Percentiles rank a stretch among this genome's conserved stretches.
These are phyloP conservation scores for Pluteus cervinus DNA, from an alignment of 768 basidiomycete species.

Conservation along the genomic window DNA sequence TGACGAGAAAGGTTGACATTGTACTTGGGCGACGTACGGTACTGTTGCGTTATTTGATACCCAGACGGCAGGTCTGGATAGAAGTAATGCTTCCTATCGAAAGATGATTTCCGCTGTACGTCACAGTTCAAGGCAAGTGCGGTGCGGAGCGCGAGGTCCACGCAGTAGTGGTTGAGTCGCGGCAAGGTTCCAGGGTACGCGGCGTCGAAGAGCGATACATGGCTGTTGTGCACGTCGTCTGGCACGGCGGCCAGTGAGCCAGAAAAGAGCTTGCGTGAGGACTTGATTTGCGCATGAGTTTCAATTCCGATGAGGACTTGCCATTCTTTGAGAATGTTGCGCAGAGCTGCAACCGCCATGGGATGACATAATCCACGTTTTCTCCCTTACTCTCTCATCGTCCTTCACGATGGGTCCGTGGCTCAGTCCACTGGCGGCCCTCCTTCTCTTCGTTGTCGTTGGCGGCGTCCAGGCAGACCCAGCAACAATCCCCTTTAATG, in stretches of 20 bases:
- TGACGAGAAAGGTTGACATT: background rate
- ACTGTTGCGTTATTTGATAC: slow-evolving; percentile 97
- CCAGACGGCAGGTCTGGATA: slow-evolving; percentile 92
- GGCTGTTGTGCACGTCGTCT: slow-evolving; percentile 58
- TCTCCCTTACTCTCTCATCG: slow-evolving; percentile 13
- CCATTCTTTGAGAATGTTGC: too few species aligned
- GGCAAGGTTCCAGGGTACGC: slow-evolving; percentile 93
- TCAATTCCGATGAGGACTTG: slow-evolving; percentile 90
- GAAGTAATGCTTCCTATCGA: slow-evolving; percentile 98
- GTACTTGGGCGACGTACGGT: slow-evolving; percentile 42
- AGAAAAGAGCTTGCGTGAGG: slow-evolving; percentile 86
- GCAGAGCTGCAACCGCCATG: slow-evolving; percentile 10
- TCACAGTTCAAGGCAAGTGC: slow-evolving; percentile 69
- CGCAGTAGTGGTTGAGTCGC: slow-evolving; percentile 61
- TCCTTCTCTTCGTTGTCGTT: slow-evolving; percentile 20
- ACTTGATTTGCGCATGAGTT: slow-evolving; percentile 91
- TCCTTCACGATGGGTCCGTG: slow-evolving; percentile 17
- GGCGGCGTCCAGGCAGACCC: slow-evolving; percentile 42
- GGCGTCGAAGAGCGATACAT: slow-evolving; percentile 76
- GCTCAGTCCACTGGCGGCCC: slow-evolving; percentile 10
- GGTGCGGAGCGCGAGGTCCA: slow-evolving; percentile 75
- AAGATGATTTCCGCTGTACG: slow-evolving; percentile 68
- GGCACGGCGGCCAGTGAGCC: slow-evolving; percentile 29
- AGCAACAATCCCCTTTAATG: slow-evolving; percentile 53
- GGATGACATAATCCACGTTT: slow-evolving; percentile 3